Percentiles rank a stretch among this genome's conserved stretches.
Evolutionary conservation across 352 stramenopile species (phyloP).

Genomic region (Chrysophaeum taylorii): DNA sequence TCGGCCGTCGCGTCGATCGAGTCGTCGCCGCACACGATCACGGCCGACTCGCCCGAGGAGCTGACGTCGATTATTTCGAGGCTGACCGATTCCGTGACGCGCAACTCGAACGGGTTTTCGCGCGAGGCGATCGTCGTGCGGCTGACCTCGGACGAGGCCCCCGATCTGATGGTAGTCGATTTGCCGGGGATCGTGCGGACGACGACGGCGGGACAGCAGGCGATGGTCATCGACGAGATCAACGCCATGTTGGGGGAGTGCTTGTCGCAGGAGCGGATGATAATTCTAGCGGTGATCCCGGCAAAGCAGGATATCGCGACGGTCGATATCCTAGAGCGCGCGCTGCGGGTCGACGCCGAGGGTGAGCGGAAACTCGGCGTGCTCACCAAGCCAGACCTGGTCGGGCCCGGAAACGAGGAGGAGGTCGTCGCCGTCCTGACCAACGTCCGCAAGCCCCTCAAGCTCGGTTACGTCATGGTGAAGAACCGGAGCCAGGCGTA

Average conservation of each 20-base stretch:
- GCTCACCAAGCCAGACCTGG: conserved; percentile 67
- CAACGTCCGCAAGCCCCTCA: conserved; percentile 59
- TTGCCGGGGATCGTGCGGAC: conserved; percentile 61
- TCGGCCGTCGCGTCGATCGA: conserved; percentile 23
- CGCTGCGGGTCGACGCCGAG: conserved; percentile 48
- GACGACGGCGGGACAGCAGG: conserved; percentile 46
- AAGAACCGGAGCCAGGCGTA: conserved; percentile 59
- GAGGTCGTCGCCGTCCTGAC: conserved; percentile 52
- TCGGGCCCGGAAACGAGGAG: conserved; percentile 54
- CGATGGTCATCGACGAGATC: conserved; percentile 48
- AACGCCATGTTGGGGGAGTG: conserved; percentile 54
- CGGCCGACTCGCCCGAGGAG: not conserved
- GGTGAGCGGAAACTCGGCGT: conserved; percentile 64
- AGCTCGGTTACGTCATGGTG: conserved; percentile 60
- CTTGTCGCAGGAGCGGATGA: conserved; percentile 55
- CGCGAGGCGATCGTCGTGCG: conserved; percentile 54
- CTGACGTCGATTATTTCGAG: conserved; percentile 13
- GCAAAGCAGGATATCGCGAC: conserved; percentile 68
- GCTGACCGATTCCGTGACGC: conserved; percentile 1
- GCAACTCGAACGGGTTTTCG: conserved; percentile 30
- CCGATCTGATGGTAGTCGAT: conserved; percentile 64
- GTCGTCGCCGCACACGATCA: conserved; percentile 39
- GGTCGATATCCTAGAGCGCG: conserved; percentile 58
- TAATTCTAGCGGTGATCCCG: conserved; percentile 65
- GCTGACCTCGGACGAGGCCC: conserved; percentile 36